phyloP scores from a whole-genome alignment of 2,329 filamentous ascomycete species.

The Nannizziopsis arthrosporioides region DNA sequence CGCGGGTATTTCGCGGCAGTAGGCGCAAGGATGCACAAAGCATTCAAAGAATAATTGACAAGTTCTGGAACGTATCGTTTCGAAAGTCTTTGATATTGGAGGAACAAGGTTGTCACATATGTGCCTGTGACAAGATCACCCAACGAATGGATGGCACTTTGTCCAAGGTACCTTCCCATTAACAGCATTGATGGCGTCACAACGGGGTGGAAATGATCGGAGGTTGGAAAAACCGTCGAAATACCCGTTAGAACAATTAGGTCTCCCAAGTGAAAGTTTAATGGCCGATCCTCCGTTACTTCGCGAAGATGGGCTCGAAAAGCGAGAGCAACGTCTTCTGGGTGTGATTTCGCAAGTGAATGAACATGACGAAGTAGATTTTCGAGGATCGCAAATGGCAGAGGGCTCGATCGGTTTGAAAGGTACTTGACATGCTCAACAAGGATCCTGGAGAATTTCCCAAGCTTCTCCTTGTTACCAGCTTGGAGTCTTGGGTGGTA shows the following conservation, averaged over 20 bases:
- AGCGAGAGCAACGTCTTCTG: slow-evolving; percentile 61
- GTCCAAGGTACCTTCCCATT: slow-evolving; percentile 72
- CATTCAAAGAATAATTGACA: slow-evolving; percentile 68
- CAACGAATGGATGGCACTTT: slow-evolving; percentile 56
- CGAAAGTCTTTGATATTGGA: slow-evolving; percentile 73
- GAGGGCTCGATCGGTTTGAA: slow-evolving; percentile 37
- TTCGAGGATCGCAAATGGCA: slow-evolving; percentile 60
- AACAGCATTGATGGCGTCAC: slow-evolving; percentile 78
- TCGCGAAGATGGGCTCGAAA: slow-evolving; percentile 62
- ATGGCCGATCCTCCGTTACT: slow-evolving; percentile 40
- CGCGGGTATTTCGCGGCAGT: slow-evolving; percentile 36
- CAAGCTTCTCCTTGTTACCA: slow-evolving; percentile 74
- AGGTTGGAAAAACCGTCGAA: slow-evolving; percentile 78
- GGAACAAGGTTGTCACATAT: slow-evolving; percentile 63
- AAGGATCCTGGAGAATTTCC: slow-evolving; percentile 40
- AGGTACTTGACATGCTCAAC: slow-evolving; percentile 49
- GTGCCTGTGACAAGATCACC: slow-evolving; percentile 60
- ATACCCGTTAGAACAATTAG: slow-evolving; percentile 74
- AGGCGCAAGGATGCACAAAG: slow-evolving; percentile 56
- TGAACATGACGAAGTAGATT: slow-evolving; percentile 79
- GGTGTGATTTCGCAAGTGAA: slow-evolving; percentile 77
- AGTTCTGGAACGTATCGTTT: slow-evolving; percentile 85
- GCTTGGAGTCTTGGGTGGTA: slow-evolving; percentile 78
- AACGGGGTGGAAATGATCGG: slow-evolving; percentile 93
- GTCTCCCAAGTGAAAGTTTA: slow-evolving; percentile 55